phyloP scores from a whole-genome alignment of 371 early-diverging fungal genomes.

The Syncephalastrum racemosum region DNA sequence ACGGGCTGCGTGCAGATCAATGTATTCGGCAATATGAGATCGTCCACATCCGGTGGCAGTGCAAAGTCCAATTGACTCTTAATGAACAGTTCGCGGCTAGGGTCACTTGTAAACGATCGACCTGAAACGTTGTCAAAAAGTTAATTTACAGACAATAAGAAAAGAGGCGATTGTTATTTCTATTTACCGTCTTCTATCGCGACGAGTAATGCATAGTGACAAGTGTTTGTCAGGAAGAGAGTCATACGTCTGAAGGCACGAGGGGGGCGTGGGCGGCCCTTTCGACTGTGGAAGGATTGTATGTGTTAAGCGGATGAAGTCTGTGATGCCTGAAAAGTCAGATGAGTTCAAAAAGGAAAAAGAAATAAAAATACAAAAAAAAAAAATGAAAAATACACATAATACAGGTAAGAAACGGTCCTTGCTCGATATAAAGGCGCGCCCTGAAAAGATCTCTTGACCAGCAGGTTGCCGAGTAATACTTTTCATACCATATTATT shows the following conservation, averaged over 20 bases:
- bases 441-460: too few relatives aligned
- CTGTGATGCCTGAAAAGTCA: too few relatives aligned
- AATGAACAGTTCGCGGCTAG: conserved; percentile 37
- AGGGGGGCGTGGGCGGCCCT: too few relatives aligned
- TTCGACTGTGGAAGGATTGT: too few relatives aligned
- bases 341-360: too few relatives aligned
- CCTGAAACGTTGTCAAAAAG: conserved; percentile 17
- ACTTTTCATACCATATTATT: too few relatives aligned
- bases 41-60: conserved; percentile 35
- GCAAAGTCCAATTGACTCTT: conserved; percentile 31
- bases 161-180: neutral
- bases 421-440: too few relatives aligned
- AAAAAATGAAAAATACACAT: too few relatives aligned
- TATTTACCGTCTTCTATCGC: conserved; percentile 19
- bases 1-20: conserved; percentile 35
- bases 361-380: too few relatives aligned
- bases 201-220: conserved; percentile 19
- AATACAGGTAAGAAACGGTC: too few relatives aligned
- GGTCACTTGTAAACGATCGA: conserved; percentile 21
- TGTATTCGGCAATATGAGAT: conserved; percentile 46
- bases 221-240: conserved; percentile 16
- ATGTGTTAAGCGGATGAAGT: too few relatives aligned
- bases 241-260: conserved; percentile 12
- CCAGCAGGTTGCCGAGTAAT: too few relatives aligned
- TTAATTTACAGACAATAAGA: neutral